Evolutionary conservation across 2,329 filamentous ascomycete species (phyloP).

Genomic region (Microsporum audouinii): DNA sequence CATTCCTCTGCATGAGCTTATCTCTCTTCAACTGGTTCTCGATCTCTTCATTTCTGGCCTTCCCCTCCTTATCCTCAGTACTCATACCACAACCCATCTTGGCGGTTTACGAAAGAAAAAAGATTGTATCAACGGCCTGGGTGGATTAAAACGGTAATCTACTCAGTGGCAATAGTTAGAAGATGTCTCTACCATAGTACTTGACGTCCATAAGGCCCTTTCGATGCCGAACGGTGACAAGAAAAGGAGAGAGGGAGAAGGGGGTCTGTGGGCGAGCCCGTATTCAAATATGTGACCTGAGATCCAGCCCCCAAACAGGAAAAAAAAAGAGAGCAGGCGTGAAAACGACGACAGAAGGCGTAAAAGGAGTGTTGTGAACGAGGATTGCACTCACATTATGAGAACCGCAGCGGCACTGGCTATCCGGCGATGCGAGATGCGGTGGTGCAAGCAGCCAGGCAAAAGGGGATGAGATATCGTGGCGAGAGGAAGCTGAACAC

Average conservation of each 20-base stretch:
- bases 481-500: not conserved
- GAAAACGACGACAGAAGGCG: not conserved
- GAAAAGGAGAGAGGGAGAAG: not conserved
- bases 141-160: not conserved
- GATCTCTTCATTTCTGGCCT: constrained; percentile 99
- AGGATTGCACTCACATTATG: not conserved
- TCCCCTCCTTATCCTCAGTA: constrained; percentile 99
- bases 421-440: not conserved
- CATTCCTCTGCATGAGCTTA: constrained; percentile 96
- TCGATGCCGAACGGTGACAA: not conserved
- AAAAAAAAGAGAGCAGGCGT: not conserved
- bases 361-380: not conserved
- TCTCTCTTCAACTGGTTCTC: constrained; percentile 98
- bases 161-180: not conserved
- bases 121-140: not conserved
- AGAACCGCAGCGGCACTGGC: not conserved
- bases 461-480: not conserved
- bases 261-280: not conserved
- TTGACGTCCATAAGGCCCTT: not conserved
- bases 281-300: not conserved
- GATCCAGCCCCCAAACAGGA: not conserved
- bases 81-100: constrained; percentile 99
- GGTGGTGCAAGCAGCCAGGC: not conserved
- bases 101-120: constrained; percentile 31
- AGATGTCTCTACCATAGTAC: not conserved